Evolutionary conservation across 352 stramenopile species (phyloP).

Genomic region (Globisporangium echinulatum): DNA sequence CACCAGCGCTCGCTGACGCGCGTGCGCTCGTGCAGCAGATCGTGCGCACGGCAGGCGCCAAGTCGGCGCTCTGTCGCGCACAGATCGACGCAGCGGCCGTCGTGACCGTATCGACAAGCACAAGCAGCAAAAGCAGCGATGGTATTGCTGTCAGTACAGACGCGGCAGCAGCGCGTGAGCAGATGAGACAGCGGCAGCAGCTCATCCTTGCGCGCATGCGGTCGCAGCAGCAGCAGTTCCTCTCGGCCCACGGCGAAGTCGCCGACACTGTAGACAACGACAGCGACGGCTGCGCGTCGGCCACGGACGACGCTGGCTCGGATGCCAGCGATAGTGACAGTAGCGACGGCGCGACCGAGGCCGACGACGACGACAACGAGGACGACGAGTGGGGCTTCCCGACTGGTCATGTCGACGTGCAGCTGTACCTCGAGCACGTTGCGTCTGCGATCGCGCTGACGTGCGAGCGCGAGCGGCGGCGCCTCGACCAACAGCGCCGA

Average conservation of each 20-base stretch:
- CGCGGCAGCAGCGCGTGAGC: constrained; percentile 23
- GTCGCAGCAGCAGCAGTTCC: constrained; percentile 67
- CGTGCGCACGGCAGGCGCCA: constrained; percentile 8
- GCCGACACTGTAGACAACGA: constrained; percentile 3
- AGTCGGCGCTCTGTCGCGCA: constrained; percentile 9
- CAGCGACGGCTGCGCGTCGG: no score
- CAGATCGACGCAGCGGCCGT: neutral
- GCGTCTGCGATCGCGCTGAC: constrained; percentile 51
- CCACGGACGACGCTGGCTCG: no score
- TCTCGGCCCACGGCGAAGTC: constrained; percentile 34
- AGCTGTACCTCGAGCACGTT: constrained; percentile 63
- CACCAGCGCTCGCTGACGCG: constrained; percentile 3
- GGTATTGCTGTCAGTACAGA: neutral
- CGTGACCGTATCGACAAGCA: no score
- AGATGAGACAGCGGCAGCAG: constrained; percentile 56
- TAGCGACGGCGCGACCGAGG: neutral
- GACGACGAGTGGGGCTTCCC: constrained; percentile 78
- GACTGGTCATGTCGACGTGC: constrained; percentile 59
- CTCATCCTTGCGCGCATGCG: constrained; percentile 68
- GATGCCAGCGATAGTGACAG: neutral
- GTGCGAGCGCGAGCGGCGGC: constrained; percentile 38
- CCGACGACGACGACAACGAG: constrained; percentile 56
- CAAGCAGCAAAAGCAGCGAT: neutral
- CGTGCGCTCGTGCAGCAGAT: constrained; percentile 8
- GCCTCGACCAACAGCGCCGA: constrained; percentile 22